phyloP scores from a whole-genome alignment of 2,329 filamentous ascomycete species.

The Apiospora rasikravindrae region DNA sequence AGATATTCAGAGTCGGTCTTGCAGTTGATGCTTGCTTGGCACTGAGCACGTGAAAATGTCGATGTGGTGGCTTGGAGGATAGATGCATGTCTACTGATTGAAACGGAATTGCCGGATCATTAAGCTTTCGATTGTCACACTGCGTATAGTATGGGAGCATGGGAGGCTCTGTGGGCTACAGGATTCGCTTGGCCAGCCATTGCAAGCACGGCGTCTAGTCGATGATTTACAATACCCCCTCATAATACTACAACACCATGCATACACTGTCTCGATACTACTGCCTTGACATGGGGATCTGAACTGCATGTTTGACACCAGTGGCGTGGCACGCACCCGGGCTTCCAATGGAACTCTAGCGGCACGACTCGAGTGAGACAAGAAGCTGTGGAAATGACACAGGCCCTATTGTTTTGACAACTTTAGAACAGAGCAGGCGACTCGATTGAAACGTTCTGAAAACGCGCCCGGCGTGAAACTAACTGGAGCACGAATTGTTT shows the following conservation, averaged over 20 bases:
- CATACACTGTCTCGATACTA: neutral
- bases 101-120: neutral
- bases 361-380: conserved; percentile 5
- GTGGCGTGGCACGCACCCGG: neutral
- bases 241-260: conserved; percentile 7
- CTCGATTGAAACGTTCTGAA: neutral
- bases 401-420: neutral
- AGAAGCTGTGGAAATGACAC: neutral
- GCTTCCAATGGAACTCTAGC: neutral
- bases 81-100: neutral
- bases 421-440: neutral
- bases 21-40: conserved; percentile 88
- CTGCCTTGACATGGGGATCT: neutral
- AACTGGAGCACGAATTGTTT: neutral
- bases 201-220: conserved; percentile 15
- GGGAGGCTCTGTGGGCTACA: conserved; percentile 12
- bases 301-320: conserved; percentile 8
- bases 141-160: conserved; percentile 11
- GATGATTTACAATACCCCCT: conserved; percentile 12
- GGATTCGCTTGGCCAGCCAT: conserved; percentile 13
- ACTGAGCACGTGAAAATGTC: conserved; percentile 48
- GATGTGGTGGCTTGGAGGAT: neutral
- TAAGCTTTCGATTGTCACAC: neutral
- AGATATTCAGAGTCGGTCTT: conserved; percentile 68
- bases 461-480: neutral